These are phyloP conservation scores for Colletotrichum limetticola DNA, from an alignment of 2,329 filamentous ascomycete species.

Conservation along the genomic window DNA sequence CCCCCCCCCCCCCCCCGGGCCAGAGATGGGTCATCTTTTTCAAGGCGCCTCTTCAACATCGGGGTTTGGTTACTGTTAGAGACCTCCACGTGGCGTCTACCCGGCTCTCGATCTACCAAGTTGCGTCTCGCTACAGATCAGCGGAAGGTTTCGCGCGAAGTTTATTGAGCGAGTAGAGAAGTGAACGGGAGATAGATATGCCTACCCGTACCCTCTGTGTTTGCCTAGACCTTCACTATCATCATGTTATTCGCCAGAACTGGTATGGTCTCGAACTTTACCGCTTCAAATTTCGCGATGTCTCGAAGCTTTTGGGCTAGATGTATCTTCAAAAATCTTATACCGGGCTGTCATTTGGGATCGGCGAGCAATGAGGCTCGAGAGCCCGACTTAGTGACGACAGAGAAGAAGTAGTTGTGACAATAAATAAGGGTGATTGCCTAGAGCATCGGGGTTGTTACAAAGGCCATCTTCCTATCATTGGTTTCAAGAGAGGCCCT, in stretches of 20 bases:
- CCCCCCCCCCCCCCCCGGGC: background rate
- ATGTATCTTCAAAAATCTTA: too few relatives aligned
- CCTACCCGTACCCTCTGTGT: background rate
- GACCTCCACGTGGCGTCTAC: background rate
- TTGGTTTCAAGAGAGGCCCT: too few relatives aligned
- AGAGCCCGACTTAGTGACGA: too few relatives aligned
- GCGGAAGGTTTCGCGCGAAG: background rate
- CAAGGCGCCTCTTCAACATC: background rate
- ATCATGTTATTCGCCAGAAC: background rate
- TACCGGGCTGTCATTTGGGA: too few relatives aligned
- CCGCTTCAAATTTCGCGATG: background rate
- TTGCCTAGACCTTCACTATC: background rate
- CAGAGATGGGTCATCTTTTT: background rate
- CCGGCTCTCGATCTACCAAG: too few relatives aligned
- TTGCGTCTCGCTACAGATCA: background rate
- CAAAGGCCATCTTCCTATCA: too few relatives aligned
- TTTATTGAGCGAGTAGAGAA: background rate
- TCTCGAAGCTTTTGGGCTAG: too few relatives aligned
- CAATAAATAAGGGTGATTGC: too few relatives aligned
- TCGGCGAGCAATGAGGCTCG: too few relatives aligned
- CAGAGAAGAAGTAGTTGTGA: too few relatives aligned
- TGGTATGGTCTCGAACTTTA: background rate
- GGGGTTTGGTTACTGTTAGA: background rate
- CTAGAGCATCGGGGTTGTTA: too few relatives aligned
- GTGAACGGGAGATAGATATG: background rate